Evolutionary conservation across 202 grass and related monocot species (phyloP), one percentile per base, ranked within the genome.

Genomic region (Musa balbisiana): DNA sequence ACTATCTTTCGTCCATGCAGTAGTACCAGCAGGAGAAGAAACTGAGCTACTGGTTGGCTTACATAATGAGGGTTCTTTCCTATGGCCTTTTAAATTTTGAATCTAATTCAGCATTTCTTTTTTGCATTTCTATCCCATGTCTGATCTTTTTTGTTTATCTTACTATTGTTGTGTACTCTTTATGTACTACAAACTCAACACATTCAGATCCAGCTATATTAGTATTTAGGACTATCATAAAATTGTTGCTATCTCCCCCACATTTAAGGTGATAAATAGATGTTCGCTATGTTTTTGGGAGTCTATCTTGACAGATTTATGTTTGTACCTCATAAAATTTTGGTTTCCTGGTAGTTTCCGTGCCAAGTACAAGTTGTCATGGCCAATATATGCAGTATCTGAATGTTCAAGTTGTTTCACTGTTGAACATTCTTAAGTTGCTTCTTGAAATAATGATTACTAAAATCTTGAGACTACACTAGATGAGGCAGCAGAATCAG

Each of bases 1-100:
- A 52, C 15, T 80, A 51, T 72, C 21, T 2, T 3, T 49, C 22
- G 62, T 73, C 9, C 15, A 1, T 64, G 78, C 69, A 80, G 69
- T 80, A 56, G 78, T 80, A 52, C 49, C 69, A 53, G 78, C 69
- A 33, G 78, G 78, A 11, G 78, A 80, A 53, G 56, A 64, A 26
- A 80, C 78, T 62, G 78, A 73, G 33, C 55, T 80, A 62, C 69
- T 64, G 1, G 69, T 73, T 60, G 69, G 69, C 19, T 49, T 80
- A 15, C 66, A 79, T 71, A 79, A 79, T 70, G 67, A 79, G 53
- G 77, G 77, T 79, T 51, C 49, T n/a, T 50, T 70, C 12, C 17
- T 67, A 15, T 0, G 33, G 33, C 33, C 3, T 50, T 43, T 23
- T 72, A 15, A 11, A 64, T 19, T 19, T 78, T 60, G 64, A 11